Evolutionary conservation across 1,284 basidiomycete species (phyloP).

Genomic region (Polyporus tsugae): DNA sequence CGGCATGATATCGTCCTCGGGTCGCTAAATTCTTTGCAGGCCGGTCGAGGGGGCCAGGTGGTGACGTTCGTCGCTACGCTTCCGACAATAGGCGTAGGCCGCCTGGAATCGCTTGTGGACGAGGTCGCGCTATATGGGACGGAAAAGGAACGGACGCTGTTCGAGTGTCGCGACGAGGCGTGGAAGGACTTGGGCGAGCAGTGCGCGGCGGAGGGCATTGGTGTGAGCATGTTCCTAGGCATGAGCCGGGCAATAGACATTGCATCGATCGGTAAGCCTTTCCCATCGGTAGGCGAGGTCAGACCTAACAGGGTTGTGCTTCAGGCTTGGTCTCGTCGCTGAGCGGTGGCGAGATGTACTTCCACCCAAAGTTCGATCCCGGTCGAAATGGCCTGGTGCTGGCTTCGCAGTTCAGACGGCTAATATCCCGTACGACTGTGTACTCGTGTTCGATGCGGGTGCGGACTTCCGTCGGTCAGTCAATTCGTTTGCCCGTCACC

Average conservation of each 20-base stretch:
- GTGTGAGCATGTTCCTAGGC: slow-evolving; percentile 90
- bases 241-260: slow-evolving; percentile 88
- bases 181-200: slow-evolving; percentile 91
- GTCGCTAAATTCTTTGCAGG: slow-evolving; percentile 49
- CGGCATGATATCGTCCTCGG: slow-evolving; percentile 12
- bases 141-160: slow-evolving; percentile 88
- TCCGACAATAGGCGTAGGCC: slow-evolving; percentile 84
- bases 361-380: slow-evolving; percentile 89
- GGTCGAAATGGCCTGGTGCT: slow-evolving; percentile 75
- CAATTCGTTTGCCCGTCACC: too few species aligned
- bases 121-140: slow-evolving; percentile 87
- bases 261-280: slow-evolving; percentile 80
- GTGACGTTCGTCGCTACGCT: slow-evolving; percentile 84
- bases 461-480: slow-evolving; percentile 90
- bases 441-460: slow-evolving; percentile 88
- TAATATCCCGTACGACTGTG: slow-evolving; percentile 78
- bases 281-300: background rate
- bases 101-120: slow-evolving; percentile 59
- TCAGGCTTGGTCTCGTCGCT: slow-evolving; percentile 72
- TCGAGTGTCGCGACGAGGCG: slow-evolving; percentile 75
- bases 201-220: slow-evolving; percentile 90
- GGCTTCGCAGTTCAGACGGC: slow-evolving; percentile 75
- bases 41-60: slow-evolving; percentile 86
- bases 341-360: slow-evolving; percentile 95
- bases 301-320: background rate